Percentiles rank a stretch among this genome's conserved stretches.
Evolutionary conservation across 768 basidiomycete genomes (phyloP).

Genomic region (Sistotremastrum niveocremeum): DNA sequence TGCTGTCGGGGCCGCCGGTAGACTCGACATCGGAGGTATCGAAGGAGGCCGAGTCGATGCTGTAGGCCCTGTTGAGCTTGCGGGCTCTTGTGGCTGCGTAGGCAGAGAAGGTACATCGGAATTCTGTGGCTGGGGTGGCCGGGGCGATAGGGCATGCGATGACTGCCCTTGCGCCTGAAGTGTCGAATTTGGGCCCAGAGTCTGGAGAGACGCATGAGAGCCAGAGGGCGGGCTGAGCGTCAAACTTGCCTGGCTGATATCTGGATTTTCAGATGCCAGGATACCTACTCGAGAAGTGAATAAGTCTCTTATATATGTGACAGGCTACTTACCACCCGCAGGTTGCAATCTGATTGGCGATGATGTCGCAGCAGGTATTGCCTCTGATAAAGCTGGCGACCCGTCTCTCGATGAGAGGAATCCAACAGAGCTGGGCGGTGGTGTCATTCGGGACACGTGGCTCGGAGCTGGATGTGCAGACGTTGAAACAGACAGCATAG

Average conservation of each 20-base stretch:
- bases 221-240: background rate
- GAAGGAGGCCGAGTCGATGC: constrained; percentile 12
- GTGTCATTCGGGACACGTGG: constrained; percentile 7
- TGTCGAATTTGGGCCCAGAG: constrained; percentile 3
- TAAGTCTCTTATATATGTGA: background rate
- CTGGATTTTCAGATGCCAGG: no score
- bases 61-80: constrained; percentile 6
- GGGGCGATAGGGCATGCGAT: constrained; percentile 23
- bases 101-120: no score
- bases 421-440: constrained; percentile 22
- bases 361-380: constrained; percentile 28
- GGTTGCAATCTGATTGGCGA: constrained; percentile 41
- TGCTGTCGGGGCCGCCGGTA: constrained; percentile 12
- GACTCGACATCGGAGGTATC: constrained; percentile 15
- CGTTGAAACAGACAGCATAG: constrained; percentile 57
- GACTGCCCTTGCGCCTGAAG: no score
- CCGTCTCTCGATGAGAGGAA: constrained; percentile 61
- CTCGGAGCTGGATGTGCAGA: constrained; percentile 40
- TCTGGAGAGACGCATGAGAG: constrained; percentile 11
- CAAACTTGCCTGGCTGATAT: no score
- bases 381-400: constrained; percentile 65
- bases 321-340: constrained; percentile 32
- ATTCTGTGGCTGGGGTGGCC: constrained; percentile 17
- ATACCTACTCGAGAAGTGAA: no score
- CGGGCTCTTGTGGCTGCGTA: background rate